A percentile compares a stretch with the other conserved stretches of the same genome.
phyloP scores from a whole-genome alignment of 441 rosid genomes.

The Pelargonium cotyledonis region DNA sequence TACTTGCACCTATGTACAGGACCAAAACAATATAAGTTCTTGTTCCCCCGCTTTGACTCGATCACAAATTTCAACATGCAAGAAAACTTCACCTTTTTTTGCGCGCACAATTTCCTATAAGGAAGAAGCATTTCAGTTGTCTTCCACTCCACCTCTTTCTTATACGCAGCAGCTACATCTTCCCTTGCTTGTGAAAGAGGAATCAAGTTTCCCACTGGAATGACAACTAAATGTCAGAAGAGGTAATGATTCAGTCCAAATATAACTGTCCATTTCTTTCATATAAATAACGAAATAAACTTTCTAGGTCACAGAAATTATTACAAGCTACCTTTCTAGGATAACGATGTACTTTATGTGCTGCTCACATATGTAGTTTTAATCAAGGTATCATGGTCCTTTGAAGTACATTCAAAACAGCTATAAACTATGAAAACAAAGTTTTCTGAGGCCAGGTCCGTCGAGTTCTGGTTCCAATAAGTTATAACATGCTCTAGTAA shows the following conservation, averaged over 20 bases:
- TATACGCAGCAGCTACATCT: slow-evolving; percentile 65
- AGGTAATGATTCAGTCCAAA: neutral
- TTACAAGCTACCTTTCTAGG: neutral
- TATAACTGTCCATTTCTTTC: neutral
- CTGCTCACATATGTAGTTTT: too few species aligned
- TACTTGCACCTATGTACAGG: slow-evolving; percentile 44
- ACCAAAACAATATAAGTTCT: slow-evolving; percentile 8
- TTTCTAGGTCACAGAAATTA: neutral
- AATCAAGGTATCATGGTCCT: too few species aligned
- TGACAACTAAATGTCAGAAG: slow-evolving; percentile 12
- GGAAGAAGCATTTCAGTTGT: slow-evolving; percentile 52
- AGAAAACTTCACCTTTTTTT: slow-evolving; percentile 43
- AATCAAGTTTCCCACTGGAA: slow-evolving; percentile 61
- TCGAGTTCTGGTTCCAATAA: neutral
- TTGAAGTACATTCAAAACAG: neutral
- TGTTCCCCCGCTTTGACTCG: slow-evolving; percentile 10
- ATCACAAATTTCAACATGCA: slow-evolving; percentile 8
- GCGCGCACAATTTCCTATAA: slow-evolving; percentile 52
- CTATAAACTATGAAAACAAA: slow-evolving; percentile 1
- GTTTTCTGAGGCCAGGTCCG: neutral
- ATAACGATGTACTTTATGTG: neutral
- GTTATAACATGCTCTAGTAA: neutral
- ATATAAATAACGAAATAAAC: neutral
- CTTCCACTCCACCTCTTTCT: slow-evolving; percentile 55
- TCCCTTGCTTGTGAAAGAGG: slow-evolving; percentile 70